Evolutionary conservation across 306 rosid genomes (phyloP), one percentile per base, ranked within the genome.

Genomic region (Coriaria nepalensis): DNA sequence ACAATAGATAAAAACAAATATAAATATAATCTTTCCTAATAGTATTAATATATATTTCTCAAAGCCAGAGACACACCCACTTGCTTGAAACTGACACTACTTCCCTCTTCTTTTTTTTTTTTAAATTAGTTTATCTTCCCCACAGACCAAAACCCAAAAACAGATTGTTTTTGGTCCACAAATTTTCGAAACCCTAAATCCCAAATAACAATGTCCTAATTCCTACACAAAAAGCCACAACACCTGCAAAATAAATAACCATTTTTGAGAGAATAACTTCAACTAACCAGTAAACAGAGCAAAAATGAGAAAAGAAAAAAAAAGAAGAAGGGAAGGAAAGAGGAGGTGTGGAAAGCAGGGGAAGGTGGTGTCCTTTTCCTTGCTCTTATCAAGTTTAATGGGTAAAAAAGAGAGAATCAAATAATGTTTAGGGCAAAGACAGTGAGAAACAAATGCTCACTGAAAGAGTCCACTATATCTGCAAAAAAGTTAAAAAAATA

Each of bases 11-110:
- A n/a, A n/a, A n/a, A n/a, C n/a, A n/a, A n/a, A n/a, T n/a, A 67
- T 62, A 68, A 73, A 64, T 72, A 83, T 56, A 51, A 58, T 58
- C 62, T 63, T 29, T 12, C 56, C 36, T 50, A 65, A 64, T 20
- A 20, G 3, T 20, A 20, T 20, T 20, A 20, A 45, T 55, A 52
- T 50, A 68, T 43, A 70, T 64, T 45, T 71, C 73, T 73, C 69
- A 61, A 63, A 69, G 69, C 66, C 68, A 47, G 68, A 71, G 68
- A 72, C 72, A 63, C 52, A 44, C 83, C 84, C 92, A 78, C 81
- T 87, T 73, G 73, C 77, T 71, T 68, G 35, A 62, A 58, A 63
- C 93, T 71, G 93, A 78, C 93, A 80, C 85, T 71, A 77, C 87
- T 78, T 65, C 74, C 80, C 72, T 32, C 53, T 33, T 10, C 44